These are phyloP conservation scores for Epichloe glyceriae DNA, from an alignment of 2,329 filamentous ascomycete species.

Conservation along the genomic window DNA sequence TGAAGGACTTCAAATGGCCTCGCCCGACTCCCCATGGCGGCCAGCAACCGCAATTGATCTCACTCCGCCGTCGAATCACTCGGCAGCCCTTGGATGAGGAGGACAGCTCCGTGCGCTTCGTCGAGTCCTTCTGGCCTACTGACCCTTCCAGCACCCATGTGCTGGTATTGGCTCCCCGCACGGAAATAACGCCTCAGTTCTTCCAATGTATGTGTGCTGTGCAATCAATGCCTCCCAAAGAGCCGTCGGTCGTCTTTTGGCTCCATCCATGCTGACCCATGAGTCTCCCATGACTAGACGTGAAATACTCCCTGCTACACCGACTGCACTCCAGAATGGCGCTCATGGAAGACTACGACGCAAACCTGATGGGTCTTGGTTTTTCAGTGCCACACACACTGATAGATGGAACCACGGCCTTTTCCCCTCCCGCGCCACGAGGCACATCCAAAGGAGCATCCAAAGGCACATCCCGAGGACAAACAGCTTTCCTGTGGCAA, in stretches of 20 bases:
- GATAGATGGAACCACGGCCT: conserved; percentile 45
- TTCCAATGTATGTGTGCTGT: conserved; percentile 52
- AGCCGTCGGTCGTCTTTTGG: not conserved
- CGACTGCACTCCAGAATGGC: conserved; percentile 55
- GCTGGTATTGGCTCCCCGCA: conserved; percentile 71
- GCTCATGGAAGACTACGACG: conserved; percentile 31
- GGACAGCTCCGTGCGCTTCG: conserved; percentile 59
- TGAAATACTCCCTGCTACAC: conserved; percentile 65
- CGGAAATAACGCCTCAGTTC: conserved; percentile 67
- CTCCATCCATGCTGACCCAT: conserved; percentile 6
- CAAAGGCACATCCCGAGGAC: conserved; percentile 11
- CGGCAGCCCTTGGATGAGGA: conserved; percentile 46
- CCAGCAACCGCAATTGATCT: conserved; percentile 41
- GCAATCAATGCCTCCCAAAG: too few species aligned
- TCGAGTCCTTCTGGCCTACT: conserved; percentile 80
- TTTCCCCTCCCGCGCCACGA: conserved; percentile 31
- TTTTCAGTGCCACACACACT: conserved; percentile 57
- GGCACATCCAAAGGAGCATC: conserved; percentile 5
- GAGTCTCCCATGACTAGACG: conserved; percentile 29
- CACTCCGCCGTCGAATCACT: conserved; percentile 61
- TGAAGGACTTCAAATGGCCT: conserved; percentile 58
- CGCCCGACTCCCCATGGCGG: conserved; percentile 25
- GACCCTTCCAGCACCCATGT: conserved; percentile 55
- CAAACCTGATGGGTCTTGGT: conserved; percentile 62
- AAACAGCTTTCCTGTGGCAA: conserved; percentile 67